Base-by-base conservation (phyloP, 768 basidiomycete species). In the Rubroboletus satanas region DNA sequence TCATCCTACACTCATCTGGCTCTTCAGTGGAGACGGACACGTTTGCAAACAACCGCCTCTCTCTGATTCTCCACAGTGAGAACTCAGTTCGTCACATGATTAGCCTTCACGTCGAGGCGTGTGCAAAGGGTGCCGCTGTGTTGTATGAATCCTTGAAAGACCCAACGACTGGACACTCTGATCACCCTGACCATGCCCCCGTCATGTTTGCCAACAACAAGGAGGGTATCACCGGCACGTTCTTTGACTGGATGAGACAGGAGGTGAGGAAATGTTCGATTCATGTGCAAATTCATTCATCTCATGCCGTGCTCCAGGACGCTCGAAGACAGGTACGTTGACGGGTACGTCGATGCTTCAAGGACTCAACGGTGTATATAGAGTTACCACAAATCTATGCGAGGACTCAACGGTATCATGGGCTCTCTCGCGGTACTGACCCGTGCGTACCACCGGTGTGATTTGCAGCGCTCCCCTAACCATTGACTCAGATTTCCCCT, bases 11-110 rank as follows among this genome's bases (percentile, higher is more conserved):
- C 44, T 51, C 11, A 52, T 29, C 32, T 10, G 0, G 11, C 15
- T 8, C 21, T 42, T 41, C 47, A 75, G 72, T 74, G 28, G 54
- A 63, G 15, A 54, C 50, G 5, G 61, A 71, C 32, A 65, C 66
- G 0, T 75, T 72, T 49, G 59, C 70, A 18, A 74, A 74, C 58
- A 74, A 68, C 44, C 70, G 71, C 0, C 59, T 74, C 7, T 73
- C 71, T n/a, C 41, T 68, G 8, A 60, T 62, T 38, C 58, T 74
- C 6, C 64, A 61, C 29, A 59, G 55, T 12, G 45, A 62, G 23
- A 62, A 70, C 29, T 56, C 68, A 28, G 58, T 61, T 29, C 54
- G 51, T 35, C 60, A 64, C 46, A 61, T 67, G 54, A 12, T 62
- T 35, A 48, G 26, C 32, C 51, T 61, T 23, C 67, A 66, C 9